Evolutionary conservation across 2,329 filamentous ascomycete species (phyloP).

Genomic region (Elsinoe ampelina): DNA sequence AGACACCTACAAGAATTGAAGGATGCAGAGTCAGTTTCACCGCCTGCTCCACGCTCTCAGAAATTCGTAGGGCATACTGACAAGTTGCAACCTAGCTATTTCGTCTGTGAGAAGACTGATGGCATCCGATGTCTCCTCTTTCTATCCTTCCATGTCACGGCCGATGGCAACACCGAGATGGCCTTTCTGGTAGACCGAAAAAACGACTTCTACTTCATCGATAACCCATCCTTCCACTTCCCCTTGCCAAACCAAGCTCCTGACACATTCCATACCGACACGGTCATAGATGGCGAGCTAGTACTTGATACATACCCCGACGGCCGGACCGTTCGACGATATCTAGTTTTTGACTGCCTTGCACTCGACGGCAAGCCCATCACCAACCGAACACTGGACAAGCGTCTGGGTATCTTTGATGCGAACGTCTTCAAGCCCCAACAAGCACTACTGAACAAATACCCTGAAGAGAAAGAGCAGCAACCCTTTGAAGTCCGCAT

Average conservation of each 20-base stretch:
- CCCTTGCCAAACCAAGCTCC: slow-evolving; percentile 57
- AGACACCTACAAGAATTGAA: slow-evolving; percentile 76
- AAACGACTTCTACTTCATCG: slow-evolving; percentile 90
- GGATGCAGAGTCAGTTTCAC: slow-evolving; percentile 54
- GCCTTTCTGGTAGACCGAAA: slow-evolving; percentile 95
- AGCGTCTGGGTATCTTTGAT: slow-evolving; percentile 78
- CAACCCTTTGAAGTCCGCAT: slow-evolving; percentile 76
- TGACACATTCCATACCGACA: slow-evolving; percentile 63
- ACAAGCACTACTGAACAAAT: slow-evolving; percentile 40
- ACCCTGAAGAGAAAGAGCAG: slow-evolving; percentile 57
- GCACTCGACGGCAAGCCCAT: slow-evolving; percentile 67
- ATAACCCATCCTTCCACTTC: slow-evolving; percentile 63
- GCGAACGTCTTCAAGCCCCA: slow-evolving; percentile 67
- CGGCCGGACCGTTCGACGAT: slow-evolving; percentile 63
- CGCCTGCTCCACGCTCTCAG: background rate
- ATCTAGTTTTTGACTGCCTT: slow-evolving; percentile 88
- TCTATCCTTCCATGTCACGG: slow-evolving; percentile 53
- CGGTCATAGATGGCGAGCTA: slow-evolving; percentile 64
- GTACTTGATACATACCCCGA: slow-evolving; percentile 70
- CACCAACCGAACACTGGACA: slow-evolving; percentile 73
- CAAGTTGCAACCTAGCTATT: slow-evolving; percentile 53
- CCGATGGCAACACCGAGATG: slow-evolving; percentile 42
- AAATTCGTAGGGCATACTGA: slow-evolving; percentile 10
- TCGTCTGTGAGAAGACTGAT: slow-evolving; percentile 96
- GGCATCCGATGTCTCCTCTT: slow-evolving; percentile 94